Percentiles rank a stretch among this genome's conserved stretches.
phyloP scores from a whole-genome alignment of 306 rosid genomes.

The Cucumis melo region DNA sequence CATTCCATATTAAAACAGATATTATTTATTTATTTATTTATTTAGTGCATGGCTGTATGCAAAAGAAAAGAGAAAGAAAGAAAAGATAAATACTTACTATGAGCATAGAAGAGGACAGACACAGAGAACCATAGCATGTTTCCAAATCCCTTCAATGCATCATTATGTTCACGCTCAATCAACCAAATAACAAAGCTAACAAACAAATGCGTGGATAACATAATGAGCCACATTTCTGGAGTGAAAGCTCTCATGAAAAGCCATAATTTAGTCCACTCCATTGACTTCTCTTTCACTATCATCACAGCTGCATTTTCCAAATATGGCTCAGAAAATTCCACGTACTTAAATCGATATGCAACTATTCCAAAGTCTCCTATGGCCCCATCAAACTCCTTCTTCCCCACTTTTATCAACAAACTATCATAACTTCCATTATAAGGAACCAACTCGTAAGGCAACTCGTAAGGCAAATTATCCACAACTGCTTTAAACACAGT shows the following conservation, averaged over 20 bases:
- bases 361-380: constrained; percentile 38
- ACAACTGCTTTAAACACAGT: constrained; percentile 28
- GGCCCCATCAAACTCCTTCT: neutral
- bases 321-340: constrained; percentile 37
- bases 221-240: constrained; percentile 31
- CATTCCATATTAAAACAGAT: no score
- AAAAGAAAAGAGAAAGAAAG: no score
- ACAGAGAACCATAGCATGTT: constrained; percentile 47
- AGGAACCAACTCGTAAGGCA: constrained; percentile 21
- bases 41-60: no score
- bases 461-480: neutral
- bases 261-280: constrained; percentile 21
- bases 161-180: constrained; percentile 25
- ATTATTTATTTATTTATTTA: no score
- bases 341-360: constrained; percentile 27
- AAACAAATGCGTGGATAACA: constrained; percentile 24
- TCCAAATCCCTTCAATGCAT: constrained; percentile 28
- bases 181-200: constrained; percentile 39
- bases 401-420: constrained; percentile 13
- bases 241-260: constrained; percentile 32
- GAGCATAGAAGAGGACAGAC: constrained; percentile 26
- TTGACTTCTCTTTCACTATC: constrained; percentile 26
- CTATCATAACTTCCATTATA: constrained; percentile 30
- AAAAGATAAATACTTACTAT: constrained; percentile 24
- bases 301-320: constrained; percentile 28